These are phyloP conservation scores for Backusella parvicylindrica DNA, from an alignment of 192 early-diverging fungal genomes.

Conservation along the genomic window DNA sequence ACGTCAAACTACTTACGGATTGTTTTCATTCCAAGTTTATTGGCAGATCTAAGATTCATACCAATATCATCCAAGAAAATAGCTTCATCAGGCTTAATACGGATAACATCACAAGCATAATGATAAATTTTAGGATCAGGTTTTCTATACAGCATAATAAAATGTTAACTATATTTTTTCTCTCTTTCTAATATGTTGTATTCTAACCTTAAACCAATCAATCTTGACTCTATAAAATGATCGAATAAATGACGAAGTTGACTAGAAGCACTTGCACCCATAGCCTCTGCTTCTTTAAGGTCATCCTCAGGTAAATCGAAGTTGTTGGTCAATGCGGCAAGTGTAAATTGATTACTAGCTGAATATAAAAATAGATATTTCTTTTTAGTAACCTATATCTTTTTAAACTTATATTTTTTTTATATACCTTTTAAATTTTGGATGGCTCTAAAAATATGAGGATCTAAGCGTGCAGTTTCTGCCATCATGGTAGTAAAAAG, in stretches of 20 bases:
- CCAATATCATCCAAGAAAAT: conserved; percentile 89
- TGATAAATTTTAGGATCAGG: conserved; percentile 74
- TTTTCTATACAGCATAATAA: conserved; percentile 49
- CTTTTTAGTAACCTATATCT: neutral
- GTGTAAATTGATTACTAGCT: conserved; percentile 50
- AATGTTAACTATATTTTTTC: neutral
- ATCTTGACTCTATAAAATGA: conserved; percentile 69
- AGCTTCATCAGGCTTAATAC: conserved; percentile 60
- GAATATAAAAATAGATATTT: neutral
- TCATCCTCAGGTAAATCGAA: conserved; percentile 50
- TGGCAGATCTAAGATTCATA: conserved; percentile 68
- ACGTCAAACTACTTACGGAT: conserved; percentile 45
- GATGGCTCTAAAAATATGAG: conserved; percentile 47
- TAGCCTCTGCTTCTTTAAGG: conserved; percentile 27
- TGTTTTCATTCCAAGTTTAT: conserved; percentile 65
- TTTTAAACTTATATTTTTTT: neutral
- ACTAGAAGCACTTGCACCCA: conserved; percentile 29
- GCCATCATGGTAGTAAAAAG: conserved; percentile 63
- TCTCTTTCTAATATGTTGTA: neutral
- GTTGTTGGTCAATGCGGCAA: conserved; percentile 87
- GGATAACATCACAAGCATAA: conserved; percentile 68
- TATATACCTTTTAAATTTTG: conserved; percentile 38
- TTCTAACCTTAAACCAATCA: conserved; percentile 59
- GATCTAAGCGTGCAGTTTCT: conserved; percentile 45
- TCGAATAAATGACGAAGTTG: conserved; percentile 59